A percentile compares a stretch with the other conserved stretches of the same genome.
These are phyloP conservation scores for Globisporangium viniferum DNA, from an alignment of 352 stramenopile genomes.

Conservation along the genomic window DNA sequence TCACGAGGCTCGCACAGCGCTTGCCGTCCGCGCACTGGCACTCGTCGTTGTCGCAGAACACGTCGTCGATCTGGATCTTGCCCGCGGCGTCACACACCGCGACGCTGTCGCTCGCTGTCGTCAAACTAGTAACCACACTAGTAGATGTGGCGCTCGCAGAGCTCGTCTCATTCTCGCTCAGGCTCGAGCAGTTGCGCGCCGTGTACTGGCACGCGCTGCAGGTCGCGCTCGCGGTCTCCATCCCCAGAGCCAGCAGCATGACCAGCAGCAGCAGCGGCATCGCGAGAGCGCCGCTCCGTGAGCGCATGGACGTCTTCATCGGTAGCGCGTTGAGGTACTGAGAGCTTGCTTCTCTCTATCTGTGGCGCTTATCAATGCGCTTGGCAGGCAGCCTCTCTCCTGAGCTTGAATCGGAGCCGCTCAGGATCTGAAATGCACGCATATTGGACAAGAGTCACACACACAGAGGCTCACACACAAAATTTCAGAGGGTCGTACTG, in stretches of 20 bases:
- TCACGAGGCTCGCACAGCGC: slow-evolving; percentile 55
- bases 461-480: slow-evolving; percentile 7
- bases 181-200: slow-evolving; percentile 60
- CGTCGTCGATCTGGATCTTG: slow-evolving; percentile 74
- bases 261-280: slow-evolving; percentile 16
- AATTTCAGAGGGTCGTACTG: background rate
- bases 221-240: slow-evolving; percentile 20
- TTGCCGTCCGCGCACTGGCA: slow-evolving; percentile 50
- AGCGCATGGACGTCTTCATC: background rate
- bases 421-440: background rate
- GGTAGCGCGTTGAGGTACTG: background rate
- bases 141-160: slow-evolving; percentile 8
- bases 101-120: slow-evolving; percentile 16
- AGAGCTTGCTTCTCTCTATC: background rate
- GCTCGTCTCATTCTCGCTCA: slow-evolving; percentile 10
- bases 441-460: slow-evolving; percentile 24
- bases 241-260: slow-evolving; percentile 18
- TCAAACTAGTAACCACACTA: background rate
- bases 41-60: slow-evolving; percentile 68
- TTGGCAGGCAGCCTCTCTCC: too few relatives aligned
- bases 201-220: slow-evolving; percentile 62
- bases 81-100: slow-evolving; percentile 56
- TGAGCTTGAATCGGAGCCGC: background rate
- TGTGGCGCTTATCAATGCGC: background rate
- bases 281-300: background rate